A percentile compares a stretch with the other conserved stretches of the same genome.
Conservation (phyloP, 768 basidiomycete genomes). For the Collybiopsis confluens region DNA sequence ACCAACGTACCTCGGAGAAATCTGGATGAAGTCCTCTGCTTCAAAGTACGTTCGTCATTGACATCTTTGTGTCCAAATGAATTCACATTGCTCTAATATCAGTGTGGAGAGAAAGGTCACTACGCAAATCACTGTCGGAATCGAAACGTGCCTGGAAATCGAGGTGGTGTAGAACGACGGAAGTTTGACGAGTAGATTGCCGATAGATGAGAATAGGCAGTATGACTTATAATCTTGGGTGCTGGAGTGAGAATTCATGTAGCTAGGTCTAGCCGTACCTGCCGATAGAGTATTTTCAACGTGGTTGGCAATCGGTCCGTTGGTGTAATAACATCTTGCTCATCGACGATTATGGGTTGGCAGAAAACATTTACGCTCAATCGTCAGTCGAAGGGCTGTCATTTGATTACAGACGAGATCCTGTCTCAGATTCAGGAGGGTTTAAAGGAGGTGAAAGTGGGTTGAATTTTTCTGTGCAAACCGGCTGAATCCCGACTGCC, state of each 20-base stretch:
- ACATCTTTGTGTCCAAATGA: neutral
- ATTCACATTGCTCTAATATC: conserved; percentile 9
- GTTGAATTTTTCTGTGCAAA: conserved; percentile 7
- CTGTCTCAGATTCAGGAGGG: conserved; percentile 62
- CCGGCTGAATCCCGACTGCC: neutral
- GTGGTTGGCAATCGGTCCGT: too few species aligned
- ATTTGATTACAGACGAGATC: conserved; percentile 81
- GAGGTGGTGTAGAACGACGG: conserved; percentile 73
- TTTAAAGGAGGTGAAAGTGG: conserved; percentile 60
- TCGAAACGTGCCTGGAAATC: conserved; percentile 85
- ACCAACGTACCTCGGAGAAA: conserved; percentile 52
- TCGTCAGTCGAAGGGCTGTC: conserved; percentile 59
- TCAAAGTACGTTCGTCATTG: conserved; percentile 55
- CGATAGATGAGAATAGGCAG: too few species aligned
- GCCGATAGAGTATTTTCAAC: too few species aligned
- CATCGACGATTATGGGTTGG: conserved; percentile 78
- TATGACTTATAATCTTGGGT: too few species aligned
- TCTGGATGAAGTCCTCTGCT: conserved; percentile 80
- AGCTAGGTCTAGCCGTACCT: too few species aligned
- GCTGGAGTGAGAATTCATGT: too few species aligned
- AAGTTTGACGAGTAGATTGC: conserved; percentile 26
- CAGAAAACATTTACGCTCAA: conserved; percentile 76
- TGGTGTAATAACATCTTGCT: neutral
- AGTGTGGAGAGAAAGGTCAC: conserved; percentile 90
- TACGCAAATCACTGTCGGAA: conserved; percentile 94